Conservation (phyloP, 306 rosid species). For the Sicyos baderoa region DNA sequence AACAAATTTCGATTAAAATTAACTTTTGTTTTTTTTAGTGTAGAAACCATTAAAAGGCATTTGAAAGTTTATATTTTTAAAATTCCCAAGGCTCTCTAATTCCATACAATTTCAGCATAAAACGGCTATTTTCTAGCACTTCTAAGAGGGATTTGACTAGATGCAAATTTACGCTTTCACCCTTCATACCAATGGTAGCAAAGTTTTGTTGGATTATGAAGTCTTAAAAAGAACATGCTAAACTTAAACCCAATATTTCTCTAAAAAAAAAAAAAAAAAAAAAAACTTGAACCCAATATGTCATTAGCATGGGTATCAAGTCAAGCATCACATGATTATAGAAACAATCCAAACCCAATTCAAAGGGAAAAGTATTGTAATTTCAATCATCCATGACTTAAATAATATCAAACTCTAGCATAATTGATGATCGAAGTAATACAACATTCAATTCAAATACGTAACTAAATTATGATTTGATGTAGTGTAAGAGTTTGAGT, state of each 20-base stretch:
- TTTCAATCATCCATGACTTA: not conserved
- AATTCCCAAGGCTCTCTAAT: not conserved
- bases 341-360: not conserved
- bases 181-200: not conserved
- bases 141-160: not conserved
- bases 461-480: too few species aligned
- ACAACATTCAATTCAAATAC: too few species aligned
- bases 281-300: too few species aligned
- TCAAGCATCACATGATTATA: not conserved
- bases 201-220: too few species aligned
- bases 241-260: too few species aligned
- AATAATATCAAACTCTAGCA: not conserved
- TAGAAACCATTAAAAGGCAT: too few species aligned
- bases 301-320: not conserved
- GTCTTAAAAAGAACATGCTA: not conserved
- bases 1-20: too few species aligned
- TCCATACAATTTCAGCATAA: not conserved
- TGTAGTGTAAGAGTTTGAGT: too few species aligned
- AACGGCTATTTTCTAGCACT: not conserved
- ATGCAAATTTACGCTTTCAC: not conserved
- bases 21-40: too few species aligned
- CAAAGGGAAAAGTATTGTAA: not conserved
- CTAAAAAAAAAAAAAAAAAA: too few species aligned
- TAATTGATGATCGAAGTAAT: too few species aligned
- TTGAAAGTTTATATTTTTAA: too few species aligned